Evolutionary conservation across 345 rosid species (phyloP).

Genomic region (Populus ilicifolia): DNA sequence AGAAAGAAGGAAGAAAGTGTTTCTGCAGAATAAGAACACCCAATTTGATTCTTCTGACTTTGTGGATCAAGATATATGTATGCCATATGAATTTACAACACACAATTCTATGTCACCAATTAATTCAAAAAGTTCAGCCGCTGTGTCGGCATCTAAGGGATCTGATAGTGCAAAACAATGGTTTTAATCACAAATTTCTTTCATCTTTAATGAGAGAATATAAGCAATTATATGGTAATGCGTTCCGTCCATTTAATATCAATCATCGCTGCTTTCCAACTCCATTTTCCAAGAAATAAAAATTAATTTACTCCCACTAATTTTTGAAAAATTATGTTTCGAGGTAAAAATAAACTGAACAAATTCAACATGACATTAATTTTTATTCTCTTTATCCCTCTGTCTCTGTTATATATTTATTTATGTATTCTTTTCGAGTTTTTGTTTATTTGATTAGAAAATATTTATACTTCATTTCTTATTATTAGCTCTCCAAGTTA

Average conservation of each 20-base stretch:
- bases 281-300: background rate
- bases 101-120: background rate
- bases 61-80: background rate
- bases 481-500: no score
- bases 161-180: background rate
- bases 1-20: background rate
- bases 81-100: background rate
- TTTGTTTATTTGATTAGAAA: no score
- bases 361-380: no score
- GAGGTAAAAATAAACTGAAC: background rate
- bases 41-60: background rate
- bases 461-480: no score
- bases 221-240: background rate
- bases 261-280: no score
- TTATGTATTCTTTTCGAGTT: no score
- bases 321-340: background rate
- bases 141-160: background rate
- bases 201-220: background rate
- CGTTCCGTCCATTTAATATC: background rate
- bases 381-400: background rate
- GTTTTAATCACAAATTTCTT: background rate
- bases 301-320: no score
- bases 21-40: background rate
- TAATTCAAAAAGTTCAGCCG: background rate
- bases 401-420: no score